Evolutionary conservation across 257 asterid genomes (phyloP).

Genomic region (Oldenlandia corymbosa): DNA sequence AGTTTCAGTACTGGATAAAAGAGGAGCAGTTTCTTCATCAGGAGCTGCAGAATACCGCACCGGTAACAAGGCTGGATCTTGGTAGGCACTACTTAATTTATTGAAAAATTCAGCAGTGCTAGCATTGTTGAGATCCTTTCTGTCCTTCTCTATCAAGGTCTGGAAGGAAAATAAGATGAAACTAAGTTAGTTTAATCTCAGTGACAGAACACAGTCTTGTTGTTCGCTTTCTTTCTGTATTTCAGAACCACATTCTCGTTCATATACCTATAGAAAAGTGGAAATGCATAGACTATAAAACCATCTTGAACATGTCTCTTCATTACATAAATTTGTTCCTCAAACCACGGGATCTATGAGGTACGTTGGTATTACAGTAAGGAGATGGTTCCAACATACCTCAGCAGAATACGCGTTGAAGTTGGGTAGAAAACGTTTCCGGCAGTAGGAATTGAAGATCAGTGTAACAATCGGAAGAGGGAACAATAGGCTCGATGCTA

Average conservation of each 20-base stretch:
- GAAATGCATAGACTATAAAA: too few species aligned
- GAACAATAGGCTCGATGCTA: constrained; percentile 29
- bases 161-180: constrained; percentile 12
- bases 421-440: constrained; percentile 35
- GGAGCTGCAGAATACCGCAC: constrained; percentile 27
- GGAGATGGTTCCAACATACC: constrained; percentile 18
- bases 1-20: constrained; percentile 28
- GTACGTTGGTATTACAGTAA: not conserved
- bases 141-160: constrained; percentile 75
- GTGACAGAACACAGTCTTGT: not conserved
- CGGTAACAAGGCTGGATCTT: constrained; percentile 57
- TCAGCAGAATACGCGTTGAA: constrained; percentile 27
- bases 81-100: constrained; percentile 50
- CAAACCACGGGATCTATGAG: not conserved
- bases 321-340: not conserved
- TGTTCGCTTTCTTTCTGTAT: too few species aligned
- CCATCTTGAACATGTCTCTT: not conserved
- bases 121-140: constrained; percentile 52
- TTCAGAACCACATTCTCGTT: too few species aligned
- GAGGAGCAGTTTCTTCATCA: constrained; percentile 46
- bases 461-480: constrained; percentile 33
- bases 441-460: constrained; percentile 34
- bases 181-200: not conserved
- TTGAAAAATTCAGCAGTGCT: constrained; percentile 44
- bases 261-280: too few species aligned